phyloP scores from a whole-genome alignment of 805 yeast species.

The Naumovozyma baii region DNA sequence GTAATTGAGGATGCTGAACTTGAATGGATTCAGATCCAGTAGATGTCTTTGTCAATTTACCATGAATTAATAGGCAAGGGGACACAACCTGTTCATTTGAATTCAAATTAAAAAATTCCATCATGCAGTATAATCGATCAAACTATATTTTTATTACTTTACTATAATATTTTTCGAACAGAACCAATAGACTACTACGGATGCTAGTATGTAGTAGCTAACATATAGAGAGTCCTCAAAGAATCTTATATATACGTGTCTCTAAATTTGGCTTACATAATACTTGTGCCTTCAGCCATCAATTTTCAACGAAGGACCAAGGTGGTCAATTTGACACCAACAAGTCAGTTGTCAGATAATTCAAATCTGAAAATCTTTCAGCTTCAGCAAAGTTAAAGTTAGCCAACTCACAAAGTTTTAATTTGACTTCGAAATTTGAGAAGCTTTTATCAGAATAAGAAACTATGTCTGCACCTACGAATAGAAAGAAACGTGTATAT shows the following conservation, averaged over 20 bases:
- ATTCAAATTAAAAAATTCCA: slow-evolving; percentile 29
- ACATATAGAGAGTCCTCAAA: too few species aligned
- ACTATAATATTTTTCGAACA: too few species aligned
- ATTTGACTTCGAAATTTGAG: too few species aligned
- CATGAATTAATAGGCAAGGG: slow-evolving; percentile 44
- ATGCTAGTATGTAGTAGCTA: too few species aligned
- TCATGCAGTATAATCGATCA: neutral
- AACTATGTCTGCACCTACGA: neutral
- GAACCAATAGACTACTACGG: too few species aligned
- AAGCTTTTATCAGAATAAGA: too few species aligned
- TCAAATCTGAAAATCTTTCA: neutral
- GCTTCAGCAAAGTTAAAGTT: too few species aligned
- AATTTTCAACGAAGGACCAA: neutral
- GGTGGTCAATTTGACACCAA: neutral
- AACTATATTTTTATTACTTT: neutral
- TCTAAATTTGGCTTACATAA: neutral
- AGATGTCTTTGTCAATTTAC: slow-evolving; percentile 29
- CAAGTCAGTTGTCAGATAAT: too few species aligned
- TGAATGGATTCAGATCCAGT: slow-evolving; percentile 32
- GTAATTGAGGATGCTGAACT: slow-evolving; percentile 37
- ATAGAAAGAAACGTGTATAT: neutral
- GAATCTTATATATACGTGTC: too few species aligned
- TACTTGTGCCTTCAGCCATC: neutral
- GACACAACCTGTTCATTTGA: slow-evolving; percentile 34
- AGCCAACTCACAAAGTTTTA: too few species aligned